phyloP scores from a whole-genome alignment of 805 yeast species.

The Candida patagonica region DNA sequence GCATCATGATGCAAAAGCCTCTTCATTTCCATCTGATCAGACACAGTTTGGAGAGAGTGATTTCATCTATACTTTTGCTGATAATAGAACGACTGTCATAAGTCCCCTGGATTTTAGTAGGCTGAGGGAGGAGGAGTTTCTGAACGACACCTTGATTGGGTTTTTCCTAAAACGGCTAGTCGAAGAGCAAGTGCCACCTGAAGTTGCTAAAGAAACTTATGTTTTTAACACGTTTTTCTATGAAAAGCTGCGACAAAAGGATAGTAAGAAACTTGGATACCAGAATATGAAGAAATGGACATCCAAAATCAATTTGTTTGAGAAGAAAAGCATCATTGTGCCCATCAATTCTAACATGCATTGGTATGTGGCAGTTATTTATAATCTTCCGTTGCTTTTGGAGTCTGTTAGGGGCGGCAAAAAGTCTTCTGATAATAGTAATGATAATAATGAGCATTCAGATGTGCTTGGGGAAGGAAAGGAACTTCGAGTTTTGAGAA shows the following conservation, averaged over 20 bases:
- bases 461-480: constrained; percentile 3
- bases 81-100: constrained; percentile 46
- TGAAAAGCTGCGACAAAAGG: constrained; percentile 39
- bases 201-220: constrained; percentile 34
- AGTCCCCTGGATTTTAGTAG: constrained; percentile 69
- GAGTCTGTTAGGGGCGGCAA: neutral
- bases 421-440: neutral
- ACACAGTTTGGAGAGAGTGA: constrained; percentile 3
- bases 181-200: constrained; percentile 27
- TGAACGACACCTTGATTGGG: constrained; percentile 82
- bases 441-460: constrained; percentile 9
- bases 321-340: constrained; percentile 51
- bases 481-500: neutral
- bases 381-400: constrained; percentile 32
- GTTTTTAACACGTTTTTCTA: constrained; percentile 80
- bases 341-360: constrained; percentile 79
- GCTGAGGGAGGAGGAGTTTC: constrained; percentile 72
- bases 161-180: constrained; percentile 48
- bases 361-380: constrained; percentile 79
- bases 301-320: constrained; percentile 51
- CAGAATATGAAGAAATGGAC: constrained; percentile 72
- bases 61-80: constrained; percentile 32
- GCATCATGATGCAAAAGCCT: too few species aligned
- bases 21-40: neutral
- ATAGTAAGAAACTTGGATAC: constrained; percentile 34